Percentiles rank a stretch among this genome's conserved stretches.
Conservation (phyloP, 345 rosid genomes). For the Dipteronia sinensis region DNA sequence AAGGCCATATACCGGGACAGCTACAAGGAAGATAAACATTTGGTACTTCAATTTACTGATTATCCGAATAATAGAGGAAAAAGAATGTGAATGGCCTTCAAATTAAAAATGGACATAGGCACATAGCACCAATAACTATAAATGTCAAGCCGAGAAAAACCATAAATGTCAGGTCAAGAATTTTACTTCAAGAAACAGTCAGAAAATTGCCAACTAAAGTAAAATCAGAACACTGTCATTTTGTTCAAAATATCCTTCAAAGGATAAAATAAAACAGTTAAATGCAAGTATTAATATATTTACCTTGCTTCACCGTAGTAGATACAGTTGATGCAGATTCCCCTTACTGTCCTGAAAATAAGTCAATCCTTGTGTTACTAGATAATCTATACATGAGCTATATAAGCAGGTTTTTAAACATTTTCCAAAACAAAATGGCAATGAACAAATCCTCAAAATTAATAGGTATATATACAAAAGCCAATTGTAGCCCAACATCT, state of each 20-base stretch:
- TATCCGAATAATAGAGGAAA: neutral
- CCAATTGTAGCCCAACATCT: slow-evolving; percentile 76
- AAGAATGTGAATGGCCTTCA: neutral
- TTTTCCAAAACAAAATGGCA: slow-evolving; percentile 15
- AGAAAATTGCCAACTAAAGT: neutral
- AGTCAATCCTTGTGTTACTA: slow-evolving; percentile 16
- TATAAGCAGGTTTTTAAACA: slow-evolving; percentile 16
- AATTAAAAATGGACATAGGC: neutral
- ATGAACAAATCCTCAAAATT: slow-evolving; percentile 81
- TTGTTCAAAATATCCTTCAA: neutral
- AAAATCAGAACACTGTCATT: neutral
- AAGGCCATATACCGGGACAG: neutral
- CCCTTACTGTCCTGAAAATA: slow-evolving; percentile 83
- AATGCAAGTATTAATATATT: slow-evolving; percentile 21
- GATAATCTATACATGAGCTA: neutral
- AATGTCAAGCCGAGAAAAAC: neutral
- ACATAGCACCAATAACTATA: neutral
- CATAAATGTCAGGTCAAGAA: neutral
- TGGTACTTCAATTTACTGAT: neutral
- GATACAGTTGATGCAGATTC: slow-evolving; percentile 65
- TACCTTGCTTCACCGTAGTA: slow-evolving; percentile 78
- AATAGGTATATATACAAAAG: slow-evolving; percentile 81
- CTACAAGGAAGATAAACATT: neutral
- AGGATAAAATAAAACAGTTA: neutral
- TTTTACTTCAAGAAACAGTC: neutral